Evolutionary conservation across 78 protist species (phyloP).

Genomic region (Dictyostelium brefeldianum): DNA sequence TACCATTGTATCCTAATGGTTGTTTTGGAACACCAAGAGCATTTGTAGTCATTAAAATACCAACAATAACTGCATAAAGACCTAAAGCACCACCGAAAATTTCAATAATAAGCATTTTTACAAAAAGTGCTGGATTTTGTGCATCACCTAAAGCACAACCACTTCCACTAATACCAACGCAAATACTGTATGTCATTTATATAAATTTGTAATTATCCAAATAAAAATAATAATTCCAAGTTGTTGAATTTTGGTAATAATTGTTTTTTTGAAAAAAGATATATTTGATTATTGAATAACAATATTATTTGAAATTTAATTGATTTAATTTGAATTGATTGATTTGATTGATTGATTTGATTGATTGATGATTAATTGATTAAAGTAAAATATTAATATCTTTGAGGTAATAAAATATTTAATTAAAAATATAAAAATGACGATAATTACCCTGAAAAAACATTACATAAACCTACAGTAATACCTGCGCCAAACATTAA

Average conservation of each 20-base stretch:
- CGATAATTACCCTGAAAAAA: constrained; percentile 87
- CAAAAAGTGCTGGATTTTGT: constrained; percentile 94
- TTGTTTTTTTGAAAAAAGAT: background rate
- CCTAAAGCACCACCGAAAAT: constrained; percentile 98
- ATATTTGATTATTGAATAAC: background rate
- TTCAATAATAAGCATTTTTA: constrained; percentile 96
- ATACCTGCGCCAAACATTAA: constrained; percentile 93
- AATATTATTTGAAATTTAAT: background rate
- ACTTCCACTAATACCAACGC: constrained; percentile 93
- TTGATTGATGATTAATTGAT: background rate
- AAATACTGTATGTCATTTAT: constrained; percentile 37
- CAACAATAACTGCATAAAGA: constrained; percentile 96
- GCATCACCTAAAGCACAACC: constrained; percentile 99
- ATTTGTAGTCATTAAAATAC: constrained; percentile 89
- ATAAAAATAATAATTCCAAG: background rate
- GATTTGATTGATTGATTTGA: background rate
- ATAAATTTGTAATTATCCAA: background rate
- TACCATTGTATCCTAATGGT: background rate
- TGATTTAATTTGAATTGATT: too few species aligned
- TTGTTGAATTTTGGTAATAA: background rate
- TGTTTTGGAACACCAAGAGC: background rate
- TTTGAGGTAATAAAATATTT: background rate
- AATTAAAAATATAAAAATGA: background rate
- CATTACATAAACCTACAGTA: constrained; percentile 93
- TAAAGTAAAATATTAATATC: background rate